phyloP scores from a whole-genome alignment of 2,329 filamentous ascomycete genomes.

The Cercospora sp. region DNA sequence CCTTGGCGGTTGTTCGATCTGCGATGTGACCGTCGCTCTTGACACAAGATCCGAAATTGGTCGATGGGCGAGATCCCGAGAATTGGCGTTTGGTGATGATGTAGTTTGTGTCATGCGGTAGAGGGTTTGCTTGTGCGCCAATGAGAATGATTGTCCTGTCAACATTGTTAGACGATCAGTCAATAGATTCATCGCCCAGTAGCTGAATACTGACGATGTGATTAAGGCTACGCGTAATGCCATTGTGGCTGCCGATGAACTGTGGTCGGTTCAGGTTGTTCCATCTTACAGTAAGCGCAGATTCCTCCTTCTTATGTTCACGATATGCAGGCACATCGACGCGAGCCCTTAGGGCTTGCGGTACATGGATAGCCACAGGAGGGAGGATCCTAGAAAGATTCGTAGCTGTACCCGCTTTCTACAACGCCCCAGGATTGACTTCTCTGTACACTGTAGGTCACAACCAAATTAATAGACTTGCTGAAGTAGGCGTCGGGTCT shows the following conservation, averaged over 20 bases:
- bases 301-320: background rate
- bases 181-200: background rate
- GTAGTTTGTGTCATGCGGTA: background rate
- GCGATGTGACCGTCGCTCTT: background rate
- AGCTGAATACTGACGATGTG: background rate
- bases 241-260: background rate
- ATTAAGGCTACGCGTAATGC: background rate
- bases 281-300: background rate
- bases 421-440: background rate
- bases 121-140: background rate
- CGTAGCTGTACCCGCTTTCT: background rate
- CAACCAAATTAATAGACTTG: no score
- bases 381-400: background rate
- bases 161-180: background rate
- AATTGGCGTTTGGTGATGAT: background rate
- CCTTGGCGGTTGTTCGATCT: background rate
- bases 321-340: background rate
- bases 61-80: background rate
- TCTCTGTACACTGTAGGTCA: background rate
- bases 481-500: no score
- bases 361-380: background rate
- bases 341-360: background rate
- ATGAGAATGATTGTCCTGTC: background rate
- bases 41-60: background rate
- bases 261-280: no score